Percentiles rank a stretch among this genome's conserved stretches.
phyloP scores from a whole-genome alignment of 345 rosid species.

The Toxicodendron radicans region DNA sequence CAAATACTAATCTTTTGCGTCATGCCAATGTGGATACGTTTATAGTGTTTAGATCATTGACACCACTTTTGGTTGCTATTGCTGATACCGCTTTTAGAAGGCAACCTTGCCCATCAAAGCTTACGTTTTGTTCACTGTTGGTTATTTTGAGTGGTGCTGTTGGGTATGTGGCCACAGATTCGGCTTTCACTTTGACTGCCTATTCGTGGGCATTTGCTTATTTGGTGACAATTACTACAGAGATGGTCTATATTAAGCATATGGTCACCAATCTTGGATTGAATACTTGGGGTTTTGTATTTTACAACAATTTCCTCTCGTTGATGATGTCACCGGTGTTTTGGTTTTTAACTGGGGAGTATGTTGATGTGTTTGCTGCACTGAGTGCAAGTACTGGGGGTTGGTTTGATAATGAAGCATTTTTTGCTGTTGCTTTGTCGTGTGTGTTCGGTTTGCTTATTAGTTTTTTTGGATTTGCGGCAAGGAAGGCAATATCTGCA shows the following conservation, averaged over 20 bases:
- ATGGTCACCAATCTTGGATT: conserved; percentile 90
- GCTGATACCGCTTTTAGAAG: conserved; percentile 83
- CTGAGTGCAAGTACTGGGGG: conserved; percentile 48
- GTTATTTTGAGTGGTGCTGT: conserved; percentile 83
- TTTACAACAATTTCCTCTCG: conserved; percentile 83
- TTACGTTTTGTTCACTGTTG: conserved; percentile 64
- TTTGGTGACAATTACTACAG: conserved; percentile 82
- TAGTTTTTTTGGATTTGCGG: conserved; percentile 94
- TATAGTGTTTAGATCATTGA: conserved; percentile 88
- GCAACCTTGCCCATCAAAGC: conserved; percentile 80
- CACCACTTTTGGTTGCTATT: conserved; percentile 90
- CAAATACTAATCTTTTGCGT: conserved; percentile 93
- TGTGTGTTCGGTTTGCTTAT: conserved; percentile 93
- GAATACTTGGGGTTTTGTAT: conserved; percentile 96
- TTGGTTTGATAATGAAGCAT: conserved; percentile 61
- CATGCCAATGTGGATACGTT: conserved; percentile 98
- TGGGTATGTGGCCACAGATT: conserved; percentile 94
- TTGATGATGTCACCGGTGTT: conserved; percentile 91
- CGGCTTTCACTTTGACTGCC: conserved; percentile 78
- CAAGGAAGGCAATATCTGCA: conserved; percentile 90
- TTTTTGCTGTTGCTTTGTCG: conserved; percentile 70
- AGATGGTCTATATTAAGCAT: conserved; percentile 98
- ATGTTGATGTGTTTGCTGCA: conserved; percentile 61
- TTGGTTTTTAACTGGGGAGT: conserved; percentile 87
- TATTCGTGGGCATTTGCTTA: conserved; percentile 96